Evolutionary conservation across 495 filamentous ascomycete genomes (phyloP).

Genomic region (Penicillium paradoxum): DNA sequence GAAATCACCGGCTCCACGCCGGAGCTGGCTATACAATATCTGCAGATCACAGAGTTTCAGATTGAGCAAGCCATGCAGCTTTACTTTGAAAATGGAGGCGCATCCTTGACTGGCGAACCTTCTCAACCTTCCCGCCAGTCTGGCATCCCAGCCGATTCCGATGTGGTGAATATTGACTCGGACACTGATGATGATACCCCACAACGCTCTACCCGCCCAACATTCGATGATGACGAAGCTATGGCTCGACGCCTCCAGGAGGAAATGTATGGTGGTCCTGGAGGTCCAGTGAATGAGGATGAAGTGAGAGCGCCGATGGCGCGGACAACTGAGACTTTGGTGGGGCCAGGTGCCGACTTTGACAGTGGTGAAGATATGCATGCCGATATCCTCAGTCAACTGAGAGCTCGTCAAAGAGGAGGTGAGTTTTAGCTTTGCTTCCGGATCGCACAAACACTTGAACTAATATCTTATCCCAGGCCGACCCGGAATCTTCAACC

Average conservation of each 20-base stretch:
- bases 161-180: constrained; percentile 67
- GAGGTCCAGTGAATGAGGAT: constrained; percentile 47
- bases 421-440: constrained; percentile 28
- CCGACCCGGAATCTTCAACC: constrained; percentile 79
- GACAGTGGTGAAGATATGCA: constrained; percentile 58
- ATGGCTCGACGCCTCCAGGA: constrained; percentile 89
- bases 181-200: constrained; percentile 58
- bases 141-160: constrained; percentile 48
- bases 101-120: constrained; percentile 41
- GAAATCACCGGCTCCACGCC: constrained; percentile 61
- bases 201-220: constrained; percentile 6
- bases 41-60: constrained; percentile 75
- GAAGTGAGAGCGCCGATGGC: constrained; percentile 86
- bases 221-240: constrained; percentile 82
- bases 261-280: constrained; percentile 67
- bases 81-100: constrained; percentile 76
- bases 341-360: constrained; percentile 61
- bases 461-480: constrained; percentile 29
- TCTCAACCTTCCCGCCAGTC: constrained; percentile 23
- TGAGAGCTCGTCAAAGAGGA: constrained; percentile 49
- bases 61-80: constrained; percentile 81
- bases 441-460: constrained; percentile 3
- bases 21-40: constrained; percentile 68
- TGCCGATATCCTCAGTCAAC: constrained; percentile 60
- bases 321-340: constrained; percentile 83